phyloP scores from a whole-genome alignment of 2,329 filamentous ascomycete species.

The Cladosporium velox region DNA sequence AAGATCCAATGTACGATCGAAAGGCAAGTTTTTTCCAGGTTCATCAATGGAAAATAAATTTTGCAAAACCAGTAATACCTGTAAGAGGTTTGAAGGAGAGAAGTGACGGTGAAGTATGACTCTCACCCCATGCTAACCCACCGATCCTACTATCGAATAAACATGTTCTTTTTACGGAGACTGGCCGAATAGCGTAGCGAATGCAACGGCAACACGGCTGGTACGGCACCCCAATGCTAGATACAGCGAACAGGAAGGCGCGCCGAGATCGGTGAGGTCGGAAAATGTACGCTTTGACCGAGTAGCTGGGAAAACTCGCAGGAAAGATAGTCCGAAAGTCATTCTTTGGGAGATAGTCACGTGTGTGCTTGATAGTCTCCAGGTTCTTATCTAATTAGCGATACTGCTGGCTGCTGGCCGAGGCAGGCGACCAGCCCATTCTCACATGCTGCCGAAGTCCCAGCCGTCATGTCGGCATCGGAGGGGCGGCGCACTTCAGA shows the following conservation, averaged over 20 bases:
- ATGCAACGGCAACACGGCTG: constrained; percentile 10
- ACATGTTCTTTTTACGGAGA: constrained; percentile 1
- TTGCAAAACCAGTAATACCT: background rate
- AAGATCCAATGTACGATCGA: background rate
- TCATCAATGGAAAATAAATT: background rate
- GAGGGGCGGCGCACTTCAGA: background rate
- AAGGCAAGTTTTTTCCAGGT: background rate
- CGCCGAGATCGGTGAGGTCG: constrained; percentile 19
- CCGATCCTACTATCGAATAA: background rate
- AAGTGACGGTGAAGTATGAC: constrained; percentile 14
- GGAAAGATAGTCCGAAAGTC: constrained; percentile 9
- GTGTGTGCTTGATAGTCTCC: background rate
- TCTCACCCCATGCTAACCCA: constrained; percentile 4
- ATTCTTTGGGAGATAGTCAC: background rate
- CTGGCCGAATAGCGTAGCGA: constrained; percentile 8
- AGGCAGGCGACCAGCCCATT: constrained; percentile 2
- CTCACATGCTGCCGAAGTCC: constrained; percentile 15
- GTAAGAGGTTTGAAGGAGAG: background rate
- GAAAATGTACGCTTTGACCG: constrained; percentile 6
- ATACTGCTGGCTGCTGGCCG: background rate
- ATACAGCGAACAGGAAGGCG: constrained; percentile 17
- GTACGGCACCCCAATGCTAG: constrained; percentile 8
- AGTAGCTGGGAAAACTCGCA: background rate
- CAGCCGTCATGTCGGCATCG: background rate
- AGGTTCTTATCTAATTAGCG: background rate